Base-by-base conservation (phyloP, 2,329 filamentous ascomycete genomes). In the Aspergillus versicolor region DNA sequence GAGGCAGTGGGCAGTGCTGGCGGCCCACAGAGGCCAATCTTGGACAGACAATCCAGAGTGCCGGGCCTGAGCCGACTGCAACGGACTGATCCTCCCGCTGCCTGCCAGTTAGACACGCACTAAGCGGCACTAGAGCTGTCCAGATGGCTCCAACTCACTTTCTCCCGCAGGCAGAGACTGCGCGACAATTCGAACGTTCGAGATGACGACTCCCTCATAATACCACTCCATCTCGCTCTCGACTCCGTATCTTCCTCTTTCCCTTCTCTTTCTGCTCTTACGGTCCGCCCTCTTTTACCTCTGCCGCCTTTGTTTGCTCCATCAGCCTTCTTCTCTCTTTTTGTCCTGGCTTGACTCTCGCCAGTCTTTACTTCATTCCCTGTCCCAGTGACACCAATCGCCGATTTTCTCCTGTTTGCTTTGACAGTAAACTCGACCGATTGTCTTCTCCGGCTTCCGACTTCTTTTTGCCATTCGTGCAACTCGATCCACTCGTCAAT, bases 361-460 rank as follows among this genome's bases (percentile, higher is more conserved):
- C 37, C 15, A 47, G 42, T 30, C 27, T 42, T 38, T 40, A 34
- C 45, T 51, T 46, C 48, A n/a, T 43, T 42, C 47, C 22, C 37
- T 43, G 32, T 51, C 30, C 30, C 40, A 54, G 30, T 57, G 43
- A 37, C 50, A 43, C 50, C 55, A 42, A 57, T 43, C 43, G 37
- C 30, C 27, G 21, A 24, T 34, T 41, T 48, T 17, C 44, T 41
- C 13, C 54, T 61, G 58, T 61, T 61, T 58, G 58, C 58, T 58
- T 58, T 56, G 56, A 58, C 43, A 61, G 58, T 54, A 19, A 61
- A 56, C 55, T 47, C 27, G 30, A 47, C 30, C 24, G 44, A 47
- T 47, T 47, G 47, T 48, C 47, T 44, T 41, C 47, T 41, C 34
- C 38, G 38, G 43, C 24, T 40, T 38, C 47, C 27, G 32, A 32